Percentiles rank a stretch among this genome's conserved stretches.
Conservation (phyloP, 2,329 filamentous ascomycete species). For the Clonostachys byssicola region DNA sequence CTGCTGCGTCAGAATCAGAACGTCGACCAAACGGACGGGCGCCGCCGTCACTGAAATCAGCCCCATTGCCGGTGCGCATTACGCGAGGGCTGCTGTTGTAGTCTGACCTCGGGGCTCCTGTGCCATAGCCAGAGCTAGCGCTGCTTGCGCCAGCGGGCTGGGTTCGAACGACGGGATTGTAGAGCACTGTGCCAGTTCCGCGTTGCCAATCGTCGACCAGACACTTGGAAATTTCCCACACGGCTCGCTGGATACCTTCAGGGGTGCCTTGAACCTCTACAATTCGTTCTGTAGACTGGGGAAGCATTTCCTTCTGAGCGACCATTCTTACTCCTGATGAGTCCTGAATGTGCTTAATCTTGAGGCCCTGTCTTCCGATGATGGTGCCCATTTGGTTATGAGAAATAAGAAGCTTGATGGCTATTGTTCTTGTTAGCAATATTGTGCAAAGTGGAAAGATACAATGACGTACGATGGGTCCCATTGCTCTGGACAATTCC, state of each 20-base stretch:
- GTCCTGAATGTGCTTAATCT: conserved; percentile 99
- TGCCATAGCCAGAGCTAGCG: conserved; percentile 9
- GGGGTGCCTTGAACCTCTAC: conserved; percentile 95
- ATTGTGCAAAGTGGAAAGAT: not conserved
- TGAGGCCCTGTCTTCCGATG: conserved; percentile 91
- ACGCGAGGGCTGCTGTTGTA: conserved; percentile 63
- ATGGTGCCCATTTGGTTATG: conserved; percentile 99
- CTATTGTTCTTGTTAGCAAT: conserved; percentile 37
- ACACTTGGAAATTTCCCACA: conserved; percentile 99
- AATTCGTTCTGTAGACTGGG: conserved; percentile 95
- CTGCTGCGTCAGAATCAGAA: conserved; percentile 76
- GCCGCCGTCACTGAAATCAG: conserved; percentile 85
- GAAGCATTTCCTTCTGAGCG: conserved; percentile 98
- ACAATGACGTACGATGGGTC: conserved; percentile 71
- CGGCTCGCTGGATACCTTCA: conserved; percentile 89
- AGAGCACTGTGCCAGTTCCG: conserved; percentile 92
- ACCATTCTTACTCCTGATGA: conserved; percentile 97
- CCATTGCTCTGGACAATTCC: conserved; percentile 82
- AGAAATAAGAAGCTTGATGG: conserved; percentile 95
- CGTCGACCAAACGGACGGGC: conserved; percentile 69
- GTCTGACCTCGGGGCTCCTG: conserved; percentile 41
- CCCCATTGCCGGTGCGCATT: conserved; percentile 95
- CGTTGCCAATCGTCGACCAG: conserved; percentile 97
- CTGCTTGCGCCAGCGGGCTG: conserved; percentile 48
- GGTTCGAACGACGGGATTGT: conserved; percentile 92